Evolutionary conservation across 202 grass and related monocot species (phyloP).

Genomic region (Carex sylvatica): DNA sequence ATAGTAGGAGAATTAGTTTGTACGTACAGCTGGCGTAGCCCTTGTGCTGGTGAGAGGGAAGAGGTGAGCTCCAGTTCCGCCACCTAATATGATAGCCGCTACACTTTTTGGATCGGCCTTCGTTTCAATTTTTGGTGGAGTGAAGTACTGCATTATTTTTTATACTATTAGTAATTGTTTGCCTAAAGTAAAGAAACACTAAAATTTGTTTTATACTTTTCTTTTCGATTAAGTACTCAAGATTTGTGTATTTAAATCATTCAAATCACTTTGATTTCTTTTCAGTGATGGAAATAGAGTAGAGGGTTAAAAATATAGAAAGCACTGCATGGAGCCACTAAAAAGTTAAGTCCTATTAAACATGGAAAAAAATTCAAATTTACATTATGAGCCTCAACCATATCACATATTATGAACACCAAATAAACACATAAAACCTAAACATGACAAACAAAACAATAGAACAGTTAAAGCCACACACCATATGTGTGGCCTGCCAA

Average conservation of each 20-base stretch:
- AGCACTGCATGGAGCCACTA: background rate
- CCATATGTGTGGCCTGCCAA: background rate
- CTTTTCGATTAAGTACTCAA: background rate
- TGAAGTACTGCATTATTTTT: constrained; percentile 31
- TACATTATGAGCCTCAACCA: background rate
- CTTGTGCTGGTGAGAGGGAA: constrained; percentile 92
- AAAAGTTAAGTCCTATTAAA: background rate
- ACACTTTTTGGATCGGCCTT: constrained; percentile 74
- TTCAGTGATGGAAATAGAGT: background rate
- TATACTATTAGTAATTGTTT: background rate
- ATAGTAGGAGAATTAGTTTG: background rate
- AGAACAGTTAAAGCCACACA: background rate
- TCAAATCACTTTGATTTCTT: background rate
- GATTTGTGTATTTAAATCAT: background rate
- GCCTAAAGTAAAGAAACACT: background rate
- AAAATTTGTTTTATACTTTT: background rate
- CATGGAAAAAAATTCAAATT: background rate
- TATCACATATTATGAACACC: background rate
- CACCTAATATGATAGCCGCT: constrained; percentile 74
- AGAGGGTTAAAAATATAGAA: background rate
- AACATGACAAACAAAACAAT: background rate
- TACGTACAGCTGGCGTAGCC: constrained; percentile 87
- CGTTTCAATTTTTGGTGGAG: constrained; percentile 28
- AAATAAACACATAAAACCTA: background rate
- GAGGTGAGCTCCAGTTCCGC: constrained; percentile 63